Evolutionary conservation across 2,329 filamentous ascomycete genomes (phyloP).

Genomic region (Venturia oleaginea): DNA sequence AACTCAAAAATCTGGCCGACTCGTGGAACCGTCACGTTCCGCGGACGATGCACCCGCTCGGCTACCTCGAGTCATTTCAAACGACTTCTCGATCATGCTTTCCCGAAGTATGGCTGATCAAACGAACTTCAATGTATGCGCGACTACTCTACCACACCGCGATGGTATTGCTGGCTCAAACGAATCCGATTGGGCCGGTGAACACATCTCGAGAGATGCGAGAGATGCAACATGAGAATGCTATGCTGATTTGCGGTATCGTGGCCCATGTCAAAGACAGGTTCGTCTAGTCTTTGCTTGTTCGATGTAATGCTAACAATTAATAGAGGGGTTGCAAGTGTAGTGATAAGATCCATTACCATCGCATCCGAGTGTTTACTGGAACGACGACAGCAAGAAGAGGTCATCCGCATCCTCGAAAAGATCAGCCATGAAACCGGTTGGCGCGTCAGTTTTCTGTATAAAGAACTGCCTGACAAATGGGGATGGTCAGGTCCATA

Average conservation of each 20-base stretch:
- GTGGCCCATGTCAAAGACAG: slow-evolving; percentile 74
- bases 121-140: slow-evolving; percentile 70
- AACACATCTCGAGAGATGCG: slow-evolving; percentile 56
- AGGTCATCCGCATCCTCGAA: slow-evolving; percentile 68
- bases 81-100: slow-evolving; percentile 65
- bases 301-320: slow-evolving; percentile 14
- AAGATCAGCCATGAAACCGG: slow-evolving; percentile 68
- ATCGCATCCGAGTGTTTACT: slow-evolving; percentile 68
- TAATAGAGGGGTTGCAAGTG: slow-evolving; percentile 58
- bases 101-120: slow-evolving; percentile 82
- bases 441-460: slow-evolving; percentile 66
- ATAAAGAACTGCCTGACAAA: slow-evolving; percentile 59
- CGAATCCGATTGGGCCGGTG: slow-evolving; percentile 59
- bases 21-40: slow-evolving; percentile 73
- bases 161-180: slow-evolving; percentile 70
- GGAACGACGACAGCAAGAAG: slow-evolving; percentile 63
- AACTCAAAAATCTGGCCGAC: slow-evolving; percentile 72
- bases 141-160: slow-evolving; percentile 84
- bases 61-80: slow-evolving; percentile 44
- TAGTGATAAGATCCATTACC: slow-evolving; percentile 69
- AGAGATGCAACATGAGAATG: slow-evolving; percentile 61
- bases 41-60: slow-evolving; percentile 78
- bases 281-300: slow-evolving; percentile 27
- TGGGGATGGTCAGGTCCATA: slow-evolving; percentile 57
- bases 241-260: slow-evolving; percentile 82